A percentile compares a stretch with the other conserved stretches of the same genome.
These are phyloP conservation scores for Trichoderma sp. DNA, from an alignment of 2,329 filamentous ascomycete species.

Conservation along the genomic window DNA sequence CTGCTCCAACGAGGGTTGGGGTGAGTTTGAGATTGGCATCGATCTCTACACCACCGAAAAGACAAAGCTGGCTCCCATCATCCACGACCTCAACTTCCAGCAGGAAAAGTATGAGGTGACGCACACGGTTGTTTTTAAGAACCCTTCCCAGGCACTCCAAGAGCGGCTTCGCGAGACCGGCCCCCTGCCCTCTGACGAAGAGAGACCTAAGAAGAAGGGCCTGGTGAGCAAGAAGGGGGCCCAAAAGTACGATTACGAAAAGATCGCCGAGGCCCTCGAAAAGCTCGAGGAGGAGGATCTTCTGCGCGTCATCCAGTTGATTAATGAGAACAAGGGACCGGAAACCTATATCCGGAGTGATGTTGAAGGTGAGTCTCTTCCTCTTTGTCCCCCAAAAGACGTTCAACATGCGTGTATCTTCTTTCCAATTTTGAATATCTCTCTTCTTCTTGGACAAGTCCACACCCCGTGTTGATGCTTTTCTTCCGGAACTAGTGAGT, in stretches of 20 bases:
- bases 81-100: slow-evolving; percentile 92
- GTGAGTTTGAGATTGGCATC: slow-evolving; percentile 95
- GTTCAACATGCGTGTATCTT: background rate
- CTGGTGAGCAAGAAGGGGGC: slow-evolving; percentile 77
- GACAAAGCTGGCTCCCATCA: slow-evolving; percentile 72
- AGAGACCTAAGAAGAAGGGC: slow-evolving; percentile 62
- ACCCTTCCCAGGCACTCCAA: slow-evolving; percentile 85
- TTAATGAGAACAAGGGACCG: slow-evolving; percentile 93
- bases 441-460: slow-evolving; percentile 19
- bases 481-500: slow-evolving; percentile 39
- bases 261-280: slow-evolving; percentile 88
- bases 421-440: background rate
- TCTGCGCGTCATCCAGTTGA: slow-evolving; percentile 93
- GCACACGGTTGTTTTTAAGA: slow-evolving; percentile 85
- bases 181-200: slow-evolving; percentile 76
- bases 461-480: slow-evolving; percentile 39
- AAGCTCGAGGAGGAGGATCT: slow-evolving; percentile 92
- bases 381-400: background rate
- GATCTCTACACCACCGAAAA: slow-evolving; percentile 83
- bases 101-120: slow-evolving; percentile 79
- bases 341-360: slow-evolving; percentile 98
- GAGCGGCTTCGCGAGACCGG: slow-evolving; percentile 81
- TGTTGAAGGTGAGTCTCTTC: slow-evolving; percentile 74
- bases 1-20: slow-evolving; percentile 95
- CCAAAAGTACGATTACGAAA: slow-evolving; percentile 83